Evolutionary conservation across 176 grass and related monocot species (phyloP).

Genomic region (Oryza glaberrima): DNA sequence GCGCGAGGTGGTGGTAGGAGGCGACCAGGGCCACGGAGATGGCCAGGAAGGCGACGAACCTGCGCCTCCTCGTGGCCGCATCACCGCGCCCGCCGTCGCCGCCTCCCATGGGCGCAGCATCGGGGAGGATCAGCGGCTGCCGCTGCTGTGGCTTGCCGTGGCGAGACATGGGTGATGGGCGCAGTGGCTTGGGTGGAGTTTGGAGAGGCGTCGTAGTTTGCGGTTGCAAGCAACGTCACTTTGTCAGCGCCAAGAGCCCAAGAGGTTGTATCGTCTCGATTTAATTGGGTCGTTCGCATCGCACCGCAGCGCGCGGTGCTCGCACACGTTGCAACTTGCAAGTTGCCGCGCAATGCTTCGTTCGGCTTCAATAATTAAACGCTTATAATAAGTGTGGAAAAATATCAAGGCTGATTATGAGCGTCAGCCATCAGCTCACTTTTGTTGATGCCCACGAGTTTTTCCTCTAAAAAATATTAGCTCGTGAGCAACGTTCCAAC

Average conservation of each 20-base stretch:
- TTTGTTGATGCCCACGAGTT: not conserved
- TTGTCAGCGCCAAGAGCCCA: not conserved
- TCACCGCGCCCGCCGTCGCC: not conserved
- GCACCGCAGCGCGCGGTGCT: not conserved
- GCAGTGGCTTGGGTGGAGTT: not conserved
- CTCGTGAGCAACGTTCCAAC: not conserved
- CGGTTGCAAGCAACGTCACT: not conserved
- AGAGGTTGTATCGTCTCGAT: not conserved
- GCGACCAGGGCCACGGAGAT: conserved; percentile 11
- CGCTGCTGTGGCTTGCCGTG: conserved; percentile 23
- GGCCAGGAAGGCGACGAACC: conserved; percentile 29
- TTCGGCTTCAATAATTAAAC: too few relatives aligned
- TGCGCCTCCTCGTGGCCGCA: conserved; percentile 3
- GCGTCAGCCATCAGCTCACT: not conserved
- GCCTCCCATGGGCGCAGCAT: not conserved
- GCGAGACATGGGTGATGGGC: not conserved
- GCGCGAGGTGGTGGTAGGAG: conserved; percentile 27
- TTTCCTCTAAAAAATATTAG: not conserved
- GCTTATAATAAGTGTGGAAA: not conserved
- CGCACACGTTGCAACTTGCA: not conserved
- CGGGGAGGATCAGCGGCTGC: conserved; percentile 38
- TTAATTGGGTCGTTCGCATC: not conserved
- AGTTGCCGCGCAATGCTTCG: not conserved
- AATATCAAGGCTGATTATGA: not conserved
- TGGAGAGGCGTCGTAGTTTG: not conserved